Base-by-base conservation (phyloP, 352 stramenopile species). In the Thalassiosira ordinaria region DNA sequence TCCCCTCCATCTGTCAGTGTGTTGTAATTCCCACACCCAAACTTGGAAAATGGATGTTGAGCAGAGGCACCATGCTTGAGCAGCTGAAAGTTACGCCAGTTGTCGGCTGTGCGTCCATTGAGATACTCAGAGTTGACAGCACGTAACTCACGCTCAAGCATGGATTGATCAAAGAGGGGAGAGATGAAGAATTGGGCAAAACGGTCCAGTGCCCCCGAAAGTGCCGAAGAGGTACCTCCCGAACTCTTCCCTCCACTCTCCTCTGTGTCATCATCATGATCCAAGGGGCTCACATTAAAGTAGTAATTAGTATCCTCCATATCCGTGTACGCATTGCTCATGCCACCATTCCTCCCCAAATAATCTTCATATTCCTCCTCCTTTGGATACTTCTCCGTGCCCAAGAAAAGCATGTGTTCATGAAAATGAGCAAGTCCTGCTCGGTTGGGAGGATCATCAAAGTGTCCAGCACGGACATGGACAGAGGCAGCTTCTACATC, bases 151-250 rank as follows among this genome's bases (percentile, higher is more conserved):
- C 97, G 92, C 51, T 98, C 94, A 0, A 96, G 95, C 37, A 95
- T 95, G 24, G 82, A 91, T 60, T 88, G 24, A 24, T 94, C 97
- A 79, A 99, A 98, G 0, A 97, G 79, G 26, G 97, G 97, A n/a
- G 94, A 80, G 31, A 98, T 96, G 86, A 99, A 99, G 76, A 99
- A 99, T 91, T 98, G 96, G 33, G 97, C 90, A 68, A 99, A 98
- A 24, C 97, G 93, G 85, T 99, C 96, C n/a, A 99, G 79, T 24
- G 94, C 95, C 26, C 95, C 95, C 8, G 88, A 46, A 5, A 98
- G 79, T 52, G 91, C 89, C 33, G 86, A 66, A 8, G 73, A 88
- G 14, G 78, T 82, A 13, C n/a, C n/a, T n/a, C 74, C 63, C 13
- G 66, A 46, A 1, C 14, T 20, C 29, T 79, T 59, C 41, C 69